phyloP scores from a whole-genome alignment of 1,284 basidiomycete genomes.

The Pseudozyma hubeiensis region DNA sequence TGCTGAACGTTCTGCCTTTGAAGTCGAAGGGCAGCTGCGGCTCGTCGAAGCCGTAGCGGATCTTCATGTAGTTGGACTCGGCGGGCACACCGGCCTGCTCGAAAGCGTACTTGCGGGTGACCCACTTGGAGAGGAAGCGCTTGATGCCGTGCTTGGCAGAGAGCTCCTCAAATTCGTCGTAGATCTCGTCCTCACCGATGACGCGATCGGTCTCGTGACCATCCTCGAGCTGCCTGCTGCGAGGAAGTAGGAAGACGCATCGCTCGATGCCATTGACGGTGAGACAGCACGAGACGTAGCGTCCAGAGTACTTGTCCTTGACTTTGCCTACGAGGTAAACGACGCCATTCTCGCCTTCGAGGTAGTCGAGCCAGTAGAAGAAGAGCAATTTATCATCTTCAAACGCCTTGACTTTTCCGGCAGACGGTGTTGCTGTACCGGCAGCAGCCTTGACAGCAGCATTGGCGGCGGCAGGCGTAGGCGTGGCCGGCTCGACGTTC shows the following conservation, averaged over 20 bases:
- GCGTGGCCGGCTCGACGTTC: constrained; percentile 42
- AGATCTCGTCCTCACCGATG: constrained; percentile 75
- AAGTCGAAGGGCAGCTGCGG: constrained; percentile 74
- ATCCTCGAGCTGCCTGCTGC: constrained; percentile 66
- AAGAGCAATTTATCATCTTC: constrained; percentile 59
- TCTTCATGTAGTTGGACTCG: constrained; percentile 88
- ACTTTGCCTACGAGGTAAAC: constrained; percentile 67
- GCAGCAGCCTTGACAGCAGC: constrained; percentile 22
- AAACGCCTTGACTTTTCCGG: constrained; percentile 51
- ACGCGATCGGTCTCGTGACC: constrained; percentile 78
- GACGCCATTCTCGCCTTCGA: constrained; percentile 62
- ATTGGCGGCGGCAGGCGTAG: constrained; percentile 21
- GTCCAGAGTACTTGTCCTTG: constrained; percentile 66
- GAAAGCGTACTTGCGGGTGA: constrained; percentile 92
- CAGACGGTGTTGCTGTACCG: constrained; percentile 22
- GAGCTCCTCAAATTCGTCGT: constrained; percentile 84
- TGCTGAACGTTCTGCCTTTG: constrained; percentile 84
- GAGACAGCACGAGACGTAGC: constrained; percentile 88
- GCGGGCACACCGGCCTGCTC: constrained; percentile 85
- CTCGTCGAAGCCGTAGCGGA: constrained; percentile 68
- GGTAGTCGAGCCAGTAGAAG: constrained; percentile 68
- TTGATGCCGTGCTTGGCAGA: constrained; percentile 81
- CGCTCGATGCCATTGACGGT: constrained; percentile 87
- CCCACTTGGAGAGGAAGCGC: constrained; percentile 76
- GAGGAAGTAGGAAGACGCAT: constrained; percentile 92